phyloP scores from a whole-genome alignment of 2,329 filamentous ascomycete genomes.

The Verticillium klebahnii region DNA sequence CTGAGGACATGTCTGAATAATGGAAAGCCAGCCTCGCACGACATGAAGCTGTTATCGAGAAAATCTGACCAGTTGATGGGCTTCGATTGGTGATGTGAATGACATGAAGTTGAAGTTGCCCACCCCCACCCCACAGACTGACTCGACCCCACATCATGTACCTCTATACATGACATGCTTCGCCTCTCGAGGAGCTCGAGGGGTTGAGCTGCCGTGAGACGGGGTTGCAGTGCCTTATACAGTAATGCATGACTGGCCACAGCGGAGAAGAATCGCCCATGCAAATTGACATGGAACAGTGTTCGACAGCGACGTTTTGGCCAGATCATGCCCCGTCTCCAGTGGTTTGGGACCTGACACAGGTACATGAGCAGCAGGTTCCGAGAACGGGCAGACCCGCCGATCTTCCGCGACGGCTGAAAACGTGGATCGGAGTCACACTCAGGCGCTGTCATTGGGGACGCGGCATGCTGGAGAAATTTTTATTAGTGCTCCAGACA shows the following conservation, averaged over 20 bases:
- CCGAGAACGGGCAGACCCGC: neutral
- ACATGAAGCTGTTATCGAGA: neutral
- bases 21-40: neutral
- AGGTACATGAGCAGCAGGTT: neutral
- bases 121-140: no score
- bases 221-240: no score
- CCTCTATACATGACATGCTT: no score
- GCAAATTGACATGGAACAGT: neutral
- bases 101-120: neutral
- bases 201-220: no score
- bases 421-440: neutral
- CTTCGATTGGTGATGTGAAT: neutral
- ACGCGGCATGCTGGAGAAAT: conserved; percentile 1
- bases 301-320: neutral
- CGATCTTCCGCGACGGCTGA: neutral
- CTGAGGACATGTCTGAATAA: neutral
- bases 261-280: no score
- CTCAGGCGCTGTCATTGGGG: neutral
- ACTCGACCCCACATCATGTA: no score
- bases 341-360: neutral
- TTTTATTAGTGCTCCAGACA: neutral
- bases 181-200: no score
- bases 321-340: neutral
- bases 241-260: no score
- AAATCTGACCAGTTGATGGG: neutral